phyloP scores from a whole-genome alignment of 192 early-diverging fungal species.

The Entophlyctis helioformis region DNA sequence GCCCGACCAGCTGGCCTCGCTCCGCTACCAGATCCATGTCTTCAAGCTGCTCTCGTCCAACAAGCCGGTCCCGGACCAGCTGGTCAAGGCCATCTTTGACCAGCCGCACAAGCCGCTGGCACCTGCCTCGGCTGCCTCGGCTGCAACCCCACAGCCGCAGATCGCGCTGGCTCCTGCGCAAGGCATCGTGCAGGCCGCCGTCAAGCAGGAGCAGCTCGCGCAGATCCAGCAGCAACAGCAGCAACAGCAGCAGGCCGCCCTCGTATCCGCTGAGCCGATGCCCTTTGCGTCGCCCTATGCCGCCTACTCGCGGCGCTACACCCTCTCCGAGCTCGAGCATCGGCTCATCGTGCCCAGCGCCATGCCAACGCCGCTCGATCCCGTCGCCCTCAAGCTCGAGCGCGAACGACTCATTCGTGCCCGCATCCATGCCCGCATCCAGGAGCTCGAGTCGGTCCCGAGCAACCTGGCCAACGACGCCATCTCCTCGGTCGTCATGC shows the following conservation, averaged over 20 bases:
- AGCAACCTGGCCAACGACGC: slow-evolving; percentile 50
- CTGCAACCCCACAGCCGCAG: background rate
- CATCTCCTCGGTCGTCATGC: background rate
- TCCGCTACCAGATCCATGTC: slow-evolving; percentile 75
- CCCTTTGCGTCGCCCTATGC: no score
- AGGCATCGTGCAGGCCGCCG: no score
- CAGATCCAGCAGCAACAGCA: background rate
- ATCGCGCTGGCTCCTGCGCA: no score
- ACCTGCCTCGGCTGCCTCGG: background rate
- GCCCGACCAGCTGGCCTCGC: slow-evolving; percentile 47
- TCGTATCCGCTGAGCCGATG: no score
- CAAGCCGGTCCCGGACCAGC: slow-evolving; percentile 58
- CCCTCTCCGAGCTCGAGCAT: slow-evolving; percentile 7
- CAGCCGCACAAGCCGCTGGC: background rate
- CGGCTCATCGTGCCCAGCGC: slow-evolving; percentile 12
- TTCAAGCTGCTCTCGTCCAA: slow-evolving; percentile 73
- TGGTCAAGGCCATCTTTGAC: slow-evolving; percentile 63
- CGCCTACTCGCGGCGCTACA: no score
- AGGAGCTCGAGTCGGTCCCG: slow-evolving; percentile 60
- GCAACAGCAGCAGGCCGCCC: slow-evolving; percentile 19
- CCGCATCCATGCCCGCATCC: slow-evolving; percentile 65
- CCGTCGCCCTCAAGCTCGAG: slow-evolving; percentile 61
- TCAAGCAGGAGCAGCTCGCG: background rate
- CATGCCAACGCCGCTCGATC: slow-evolving; percentile 67
- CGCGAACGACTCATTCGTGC: slow-evolving; percentile 60